A percentile compares a stretch with the other conserved stretches of the same genome.
phyloP scores from a whole-genome alignment of 192 early-diverging fungal species.

The Linnemannia schmuckeri region DNA sequence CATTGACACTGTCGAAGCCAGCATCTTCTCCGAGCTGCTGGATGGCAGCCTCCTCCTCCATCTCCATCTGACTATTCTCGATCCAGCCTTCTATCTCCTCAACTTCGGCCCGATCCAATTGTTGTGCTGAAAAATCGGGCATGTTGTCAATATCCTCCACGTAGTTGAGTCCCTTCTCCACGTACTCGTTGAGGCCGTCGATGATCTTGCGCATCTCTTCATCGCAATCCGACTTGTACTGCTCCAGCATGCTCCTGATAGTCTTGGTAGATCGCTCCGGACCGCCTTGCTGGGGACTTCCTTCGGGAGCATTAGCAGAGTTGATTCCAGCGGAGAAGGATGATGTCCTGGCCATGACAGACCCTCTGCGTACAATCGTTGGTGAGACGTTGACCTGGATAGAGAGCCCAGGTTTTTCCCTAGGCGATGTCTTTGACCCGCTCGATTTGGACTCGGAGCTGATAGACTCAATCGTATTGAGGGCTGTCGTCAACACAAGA shows the following conservation, averaged over 20 bases:
- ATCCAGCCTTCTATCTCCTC: conserved; percentile 56
- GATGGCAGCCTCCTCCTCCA: conserved; percentile 40
- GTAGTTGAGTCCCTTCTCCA: conserved; percentile 70
- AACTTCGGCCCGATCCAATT: conserved; percentile 47
- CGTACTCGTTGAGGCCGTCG: conserved; percentile 74
- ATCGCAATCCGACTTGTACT: conserved; percentile 51
- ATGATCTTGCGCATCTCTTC: conserved; percentile 71
- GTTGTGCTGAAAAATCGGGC: conserved; percentile 42
- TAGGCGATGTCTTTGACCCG: conserved; percentile 28
- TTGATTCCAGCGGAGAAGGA: conserved; percentile 52
- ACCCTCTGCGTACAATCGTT: conserved; percentile 34
- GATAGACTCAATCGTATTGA: conserved; percentile 23
- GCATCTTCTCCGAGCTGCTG: conserved; percentile 20
- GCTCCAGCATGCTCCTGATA: conserved; percentile 52
- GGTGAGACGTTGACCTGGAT: conserved; percentile 53
- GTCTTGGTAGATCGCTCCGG: conserved; percentile 52
- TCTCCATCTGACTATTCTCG: conserved; percentile 58
- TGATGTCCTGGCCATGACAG: conserved; percentile 48
- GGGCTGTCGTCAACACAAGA: conserved; percentile 38
- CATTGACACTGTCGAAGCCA: conserved; percentile 27
- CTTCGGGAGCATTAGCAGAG: conserved; percentile 37
- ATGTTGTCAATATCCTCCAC: conserved; percentile 57
- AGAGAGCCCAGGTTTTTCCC: conserved; percentile 49
- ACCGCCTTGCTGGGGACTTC: conserved; percentile 34
- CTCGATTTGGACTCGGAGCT: conserved; percentile 29